These are phyloP conservation scores for Candida parachauliodes DNA, from an alignment of 805 yeast species.

Conservation along the genomic window DNA sequence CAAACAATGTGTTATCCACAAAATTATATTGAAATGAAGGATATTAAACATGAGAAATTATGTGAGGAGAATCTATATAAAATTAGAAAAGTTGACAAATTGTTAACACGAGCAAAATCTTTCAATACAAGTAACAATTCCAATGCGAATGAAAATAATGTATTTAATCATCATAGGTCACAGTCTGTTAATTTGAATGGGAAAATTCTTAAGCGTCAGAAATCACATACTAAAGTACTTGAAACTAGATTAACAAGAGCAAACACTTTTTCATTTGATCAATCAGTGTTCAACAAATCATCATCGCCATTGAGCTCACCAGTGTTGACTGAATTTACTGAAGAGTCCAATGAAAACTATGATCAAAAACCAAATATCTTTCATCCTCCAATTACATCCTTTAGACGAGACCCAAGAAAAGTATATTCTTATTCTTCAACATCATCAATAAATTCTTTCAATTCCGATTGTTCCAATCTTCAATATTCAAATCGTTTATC, in stretches of 20 bases:
- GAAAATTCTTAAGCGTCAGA: constrained; percentile 32
- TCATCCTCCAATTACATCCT: constrained; percentile 27
- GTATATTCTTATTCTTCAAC: constrained; percentile 22
- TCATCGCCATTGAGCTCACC: constrained; percentile 8
- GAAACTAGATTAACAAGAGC: constrained; percentile 17
- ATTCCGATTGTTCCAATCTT: constrained; percentile 3
- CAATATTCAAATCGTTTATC: not conserved
- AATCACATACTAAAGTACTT: constrained; percentile 15
- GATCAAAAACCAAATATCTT: constrained; percentile 12
- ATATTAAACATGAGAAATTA: constrained; percentile 26
- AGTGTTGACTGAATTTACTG: not conserved
- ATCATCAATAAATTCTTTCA: constrained; percentile 13
- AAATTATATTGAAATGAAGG: constrained; percentile 81
- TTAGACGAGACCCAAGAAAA: constrained; percentile 16
- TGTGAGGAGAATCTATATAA: constrained; percentile 48
- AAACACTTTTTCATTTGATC: constrained; percentile 25
- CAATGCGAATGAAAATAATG: not conserved
- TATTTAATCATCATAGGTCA: constrained; percentile 21
- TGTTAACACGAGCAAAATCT: constrained; percentile 34
- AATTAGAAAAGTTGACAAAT: constrained; percentile 41
- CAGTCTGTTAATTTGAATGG: constrained; percentile 23
- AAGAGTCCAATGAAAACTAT: not conserved
- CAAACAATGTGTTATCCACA: constrained; percentile 66
- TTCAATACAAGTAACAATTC: constrained; percentile 17
- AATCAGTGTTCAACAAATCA: constrained; percentile 15